Evolutionary conservation across 805 yeast genomes (phyloP).

Genomic region (Teunomyces barrocoloradensis): DNA sequence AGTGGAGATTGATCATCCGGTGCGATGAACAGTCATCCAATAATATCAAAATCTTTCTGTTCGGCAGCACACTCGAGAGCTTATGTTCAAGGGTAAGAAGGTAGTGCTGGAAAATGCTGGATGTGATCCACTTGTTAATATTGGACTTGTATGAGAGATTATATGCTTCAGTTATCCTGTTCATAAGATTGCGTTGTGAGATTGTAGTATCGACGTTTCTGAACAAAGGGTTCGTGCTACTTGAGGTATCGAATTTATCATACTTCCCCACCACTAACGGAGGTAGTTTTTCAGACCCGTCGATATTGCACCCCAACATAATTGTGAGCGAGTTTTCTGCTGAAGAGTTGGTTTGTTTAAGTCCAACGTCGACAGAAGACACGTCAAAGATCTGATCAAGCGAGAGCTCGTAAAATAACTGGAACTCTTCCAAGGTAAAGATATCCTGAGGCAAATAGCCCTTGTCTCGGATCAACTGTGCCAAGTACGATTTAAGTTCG

Average conservation of each 20-base stretch:
- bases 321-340: conserved; percentile 49
- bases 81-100: conserved; percentile 58
- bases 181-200: conserved; percentile 13
- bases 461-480: conserved; percentile 23
- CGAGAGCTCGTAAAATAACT: conserved; percentile 57
- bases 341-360: conserved; percentile 34
- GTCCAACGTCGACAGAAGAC: conserved; percentile 42
- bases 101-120: conserved; percentile 63
- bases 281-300: conserved; percentile 59
- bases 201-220: conserved; percentile 9
- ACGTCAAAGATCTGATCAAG: conserved; percentile 55
- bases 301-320: conserved; percentile 61
- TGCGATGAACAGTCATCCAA: conserved; percentile 65
- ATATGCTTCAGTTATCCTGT: conserved; percentile 49
- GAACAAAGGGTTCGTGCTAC: conserved; percentile 22
- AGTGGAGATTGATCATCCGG: conserved; percentile 45
- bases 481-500: conserved; percentile 44
- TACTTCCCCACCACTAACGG: conserved; percentile 62
- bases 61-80: conserved; percentile 39
- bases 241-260: conserved; percentile 41
- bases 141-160: conserved; percentile 58
- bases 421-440: conserved; percentile 61
- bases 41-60: conserved; percentile 51
- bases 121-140: conserved; percentile 60
- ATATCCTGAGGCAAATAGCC: conserved; percentile 50